phyloP scores from a whole-genome alignment of 768 basidiomycete genomes.

The Rhizopogon sp. region DNA sequence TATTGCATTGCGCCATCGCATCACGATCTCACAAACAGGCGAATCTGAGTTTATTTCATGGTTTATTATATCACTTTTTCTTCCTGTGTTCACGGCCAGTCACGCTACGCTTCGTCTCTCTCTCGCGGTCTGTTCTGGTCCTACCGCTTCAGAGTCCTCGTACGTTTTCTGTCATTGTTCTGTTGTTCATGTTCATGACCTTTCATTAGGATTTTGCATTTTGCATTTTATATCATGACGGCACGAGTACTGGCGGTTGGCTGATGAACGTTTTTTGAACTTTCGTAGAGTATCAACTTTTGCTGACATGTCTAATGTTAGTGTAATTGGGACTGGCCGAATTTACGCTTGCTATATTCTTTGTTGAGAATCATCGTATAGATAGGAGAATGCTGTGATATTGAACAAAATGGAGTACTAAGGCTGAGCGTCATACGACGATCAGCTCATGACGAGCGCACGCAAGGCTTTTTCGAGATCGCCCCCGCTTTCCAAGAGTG shows the following conservation, averaged over 20 bases:
- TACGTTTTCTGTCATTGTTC: slow-evolving; percentile 16
- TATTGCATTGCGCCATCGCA: slow-evolving; percentile 27
- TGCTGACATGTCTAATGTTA: slow-evolving; percentile 25
- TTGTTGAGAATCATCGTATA: neutral
- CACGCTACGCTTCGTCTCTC: slow-evolving; percentile 19
- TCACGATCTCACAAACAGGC: slow-evolving; percentile 16
- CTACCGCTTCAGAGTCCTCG: slow-evolving; percentile 12
- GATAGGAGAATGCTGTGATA: neutral
- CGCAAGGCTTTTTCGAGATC: slow-evolving; percentile 24
- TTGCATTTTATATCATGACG: slow-evolving; percentile 6
- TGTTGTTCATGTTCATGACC: slow-evolving; percentile 7
- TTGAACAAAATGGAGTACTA: neutral
- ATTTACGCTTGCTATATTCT: neutral
- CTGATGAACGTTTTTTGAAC: slow-evolving; percentile 14
- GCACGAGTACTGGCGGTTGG: slow-evolving; percentile 13
- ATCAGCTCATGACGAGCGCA: slow-evolving; percentile 20
- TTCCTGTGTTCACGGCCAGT: slow-evolving; percentile 19
- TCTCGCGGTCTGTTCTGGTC: slow-evolving; percentile 11
- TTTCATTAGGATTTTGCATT: slow-evolving; percentile 11
- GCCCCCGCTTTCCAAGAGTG: slow-evolving; percentile 22
- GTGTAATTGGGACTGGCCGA: slow-evolving; percentile 18
- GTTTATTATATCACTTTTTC: slow-evolving; percentile 27
- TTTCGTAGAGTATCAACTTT: slow-evolving; percentile 8
- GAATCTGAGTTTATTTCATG: slow-evolving; percentile 29
- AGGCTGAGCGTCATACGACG: neutral